These are phyloP conservation scores for Phytophthora brassicae DNA, from an alignment of 352 stramenopile genomes.

Conservation along the genomic window DNA sequence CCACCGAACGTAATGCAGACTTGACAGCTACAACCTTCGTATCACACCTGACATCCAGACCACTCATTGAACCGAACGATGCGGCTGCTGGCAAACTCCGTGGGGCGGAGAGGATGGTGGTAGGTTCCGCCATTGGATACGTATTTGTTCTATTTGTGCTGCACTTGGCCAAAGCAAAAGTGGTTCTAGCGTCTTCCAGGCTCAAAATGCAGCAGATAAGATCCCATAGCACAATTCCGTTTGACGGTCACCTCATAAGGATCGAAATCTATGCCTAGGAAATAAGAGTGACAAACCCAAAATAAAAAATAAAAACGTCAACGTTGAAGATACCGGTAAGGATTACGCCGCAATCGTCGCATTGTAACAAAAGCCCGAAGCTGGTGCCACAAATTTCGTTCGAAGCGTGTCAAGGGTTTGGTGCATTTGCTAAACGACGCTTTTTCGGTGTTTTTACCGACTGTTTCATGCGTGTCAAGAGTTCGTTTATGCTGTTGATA, in stretches of 20 bases:
- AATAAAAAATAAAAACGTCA: no score
- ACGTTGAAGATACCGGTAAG: no score
- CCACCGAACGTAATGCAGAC: neutral
- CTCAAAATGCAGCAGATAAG: conserved; percentile 23
- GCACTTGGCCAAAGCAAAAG: conserved; percentile 8
- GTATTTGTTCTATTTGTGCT: neutral
- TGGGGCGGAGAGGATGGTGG: neutral
- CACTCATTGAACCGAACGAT: conserved; percentile 5
- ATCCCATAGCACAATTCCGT: conserved; percentile 7
- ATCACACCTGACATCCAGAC: neutral
- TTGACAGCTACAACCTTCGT: conserved; percentile 5
- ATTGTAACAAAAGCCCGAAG: no score
- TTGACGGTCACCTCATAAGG: neutral
- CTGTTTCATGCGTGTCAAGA: no score
- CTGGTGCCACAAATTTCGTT: no score
- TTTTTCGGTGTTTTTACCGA: no score
- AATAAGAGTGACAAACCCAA: no score
- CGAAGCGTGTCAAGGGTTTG: no score
- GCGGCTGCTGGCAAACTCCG: neutral
- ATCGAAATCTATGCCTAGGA: no score
- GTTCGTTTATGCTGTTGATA: no score
- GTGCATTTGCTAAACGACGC: no score
- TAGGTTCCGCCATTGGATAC: conserved; percentile 9
- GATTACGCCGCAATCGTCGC: no score
- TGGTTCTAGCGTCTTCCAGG: neutral